These are phyloP conservation scores for Phalaenopsis aphrodite DNA, from an alignment of 106 monocot genomes.

Conservation along the genomic window DNA sequence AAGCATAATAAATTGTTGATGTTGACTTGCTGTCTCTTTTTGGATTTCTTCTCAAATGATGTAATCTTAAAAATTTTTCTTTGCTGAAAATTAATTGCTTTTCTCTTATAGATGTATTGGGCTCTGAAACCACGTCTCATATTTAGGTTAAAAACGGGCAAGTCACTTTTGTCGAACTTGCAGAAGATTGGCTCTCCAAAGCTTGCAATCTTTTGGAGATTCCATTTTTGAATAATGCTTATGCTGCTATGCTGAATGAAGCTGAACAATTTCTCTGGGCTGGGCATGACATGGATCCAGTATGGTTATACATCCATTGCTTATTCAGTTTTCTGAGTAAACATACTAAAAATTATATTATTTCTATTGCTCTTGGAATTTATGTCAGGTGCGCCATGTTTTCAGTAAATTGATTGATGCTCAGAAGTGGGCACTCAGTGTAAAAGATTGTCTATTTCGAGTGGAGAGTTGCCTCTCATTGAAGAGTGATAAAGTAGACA, in stretches of 20 bases:
- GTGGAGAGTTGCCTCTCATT: constrained; percentile 17
- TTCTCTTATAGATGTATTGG: not conserved
- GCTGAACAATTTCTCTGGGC: constrained; percentile 88
- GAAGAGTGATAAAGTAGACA: constrained; percentile 16
- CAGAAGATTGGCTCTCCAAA: constrained; percentile 60
- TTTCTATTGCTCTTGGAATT: constrained; percentile 8
- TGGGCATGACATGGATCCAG: constrained; percentile 68
- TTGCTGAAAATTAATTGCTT: not conserved
- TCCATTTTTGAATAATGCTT: constrained; percentile 42
- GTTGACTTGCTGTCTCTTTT: not conserved
- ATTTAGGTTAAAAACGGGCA: constrained; percentile 42
- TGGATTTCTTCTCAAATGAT: not conserved
- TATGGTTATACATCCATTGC: constrained; percentile 20
- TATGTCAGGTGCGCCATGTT: constrained; percentile 60
- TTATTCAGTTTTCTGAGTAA: not conserved
- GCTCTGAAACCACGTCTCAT: not conserved
- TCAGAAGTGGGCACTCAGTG: constrained; percentile 46
- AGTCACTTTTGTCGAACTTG: constrained; percentile 46
- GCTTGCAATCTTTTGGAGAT: constrained; percentile 42
- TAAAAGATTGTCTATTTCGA: constrained; percentile 34
- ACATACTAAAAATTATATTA: not conserved
- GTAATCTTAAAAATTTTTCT: not conserved
- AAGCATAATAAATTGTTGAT: not conserved
- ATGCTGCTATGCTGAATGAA: constrained; percentile 37
- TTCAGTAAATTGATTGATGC: constrained; percentile 34